Base-by-base conservation (phyloP, 208 protist species). In the Crithidia fasciculata region DNA sequence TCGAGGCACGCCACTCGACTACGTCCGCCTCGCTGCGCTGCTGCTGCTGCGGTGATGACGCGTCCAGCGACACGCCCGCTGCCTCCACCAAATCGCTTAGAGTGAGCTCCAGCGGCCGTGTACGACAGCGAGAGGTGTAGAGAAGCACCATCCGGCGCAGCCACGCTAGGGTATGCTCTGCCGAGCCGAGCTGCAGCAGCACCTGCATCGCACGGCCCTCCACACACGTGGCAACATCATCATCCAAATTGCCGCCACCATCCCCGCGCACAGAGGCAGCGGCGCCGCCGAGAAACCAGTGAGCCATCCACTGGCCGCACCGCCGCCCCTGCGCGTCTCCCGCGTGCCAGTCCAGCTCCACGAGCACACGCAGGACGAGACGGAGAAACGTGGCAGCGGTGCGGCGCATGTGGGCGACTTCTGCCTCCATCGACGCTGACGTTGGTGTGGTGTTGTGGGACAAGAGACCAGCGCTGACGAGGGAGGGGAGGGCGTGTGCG, bases 31-130 rank as follows among this genome's bases (percentile, higher is more conserved):
- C 36, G n/a, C 7, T 19, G 44, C 8, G 49, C 57, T 36, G 56
- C 28, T 18, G 67, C 16, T 28, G 28, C 28, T 28, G 28, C 28
- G 28, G 28, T 28, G 28, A 28, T 28, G 61, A 53, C n/a, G 58
- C 53, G 7, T 81, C 43, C 57, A 59, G 52, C 8, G 16, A 13
- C 15, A 73, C 44, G 40, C 56, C 67, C 36, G 78, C 65, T 2
- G 67, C 58, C 28, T 39, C 68, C n/a, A 82, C 19, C 18, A 86
- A 19, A 52, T 86, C 82, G 9, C 76, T 58, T 18, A 86, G 10
- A 3, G 72, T 76, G n/a, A 86, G 70, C 58, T 86, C 82, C 37
- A 86, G 74, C 56, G 82, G 82, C 15, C 67, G 49, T 45, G 53
- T 55, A 10, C 3, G 40, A 43, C 50, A 19, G 36, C 78, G 74